A percentile compares a stretch with the other conserved stretches of the same genome.
Evolutionary conservation across 306 rosid genomes (phyloP).

Genomic region (Fragaria ananassa): DNA sequence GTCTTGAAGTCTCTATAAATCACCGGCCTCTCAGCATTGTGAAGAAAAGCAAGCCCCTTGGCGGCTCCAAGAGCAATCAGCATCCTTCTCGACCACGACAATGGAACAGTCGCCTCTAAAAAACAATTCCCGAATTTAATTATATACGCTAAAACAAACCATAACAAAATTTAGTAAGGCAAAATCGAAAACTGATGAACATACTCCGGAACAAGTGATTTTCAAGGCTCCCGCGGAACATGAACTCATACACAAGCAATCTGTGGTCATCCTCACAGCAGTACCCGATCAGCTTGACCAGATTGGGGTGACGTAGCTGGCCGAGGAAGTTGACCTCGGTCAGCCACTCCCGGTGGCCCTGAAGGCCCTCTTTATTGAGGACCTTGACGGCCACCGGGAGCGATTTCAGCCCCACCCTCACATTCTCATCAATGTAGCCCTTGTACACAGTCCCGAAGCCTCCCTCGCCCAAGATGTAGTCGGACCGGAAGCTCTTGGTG

Average conservation of each 20-base stretch:
- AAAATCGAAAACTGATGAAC: conserved; percentile 1
- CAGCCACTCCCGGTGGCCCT: conserved; percentile 99
- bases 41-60: conserved; percentile 96
- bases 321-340: conserved; percentile 98
- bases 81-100: conserved; percentile 89
- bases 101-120: conserved; percentile 79
- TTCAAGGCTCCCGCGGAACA: conserved; percentile 97
- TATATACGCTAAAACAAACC: not conserved
- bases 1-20: conserved; percentile 95
- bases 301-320: conserved; percentile 94
- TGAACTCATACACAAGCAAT: conserved; percentile 92
- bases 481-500: conserved; percentile 91
- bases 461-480: conserved; percentile 94
- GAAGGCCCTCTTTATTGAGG: conserved; percentile 91
- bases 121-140: not conserved
- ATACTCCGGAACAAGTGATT: conserved; percentile 96
- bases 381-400: conserved; percentile 97
- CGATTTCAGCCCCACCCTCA: conserved; percentile 92
- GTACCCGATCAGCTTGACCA: conserved; percentile 93
- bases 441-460: conserved; percentile 97
- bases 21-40: conserved; percentile 92
- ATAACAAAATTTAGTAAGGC: not conserved
- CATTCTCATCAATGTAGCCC: conserved; percentile 96
- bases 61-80: conserved; percentile 97
- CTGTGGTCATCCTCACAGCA: conserved; percentile 99